These are phyloP conservation scores for Calendula officinalis DNA, from an alignment of 129 eudicot species.

Conservation along the genomic window DNA sequence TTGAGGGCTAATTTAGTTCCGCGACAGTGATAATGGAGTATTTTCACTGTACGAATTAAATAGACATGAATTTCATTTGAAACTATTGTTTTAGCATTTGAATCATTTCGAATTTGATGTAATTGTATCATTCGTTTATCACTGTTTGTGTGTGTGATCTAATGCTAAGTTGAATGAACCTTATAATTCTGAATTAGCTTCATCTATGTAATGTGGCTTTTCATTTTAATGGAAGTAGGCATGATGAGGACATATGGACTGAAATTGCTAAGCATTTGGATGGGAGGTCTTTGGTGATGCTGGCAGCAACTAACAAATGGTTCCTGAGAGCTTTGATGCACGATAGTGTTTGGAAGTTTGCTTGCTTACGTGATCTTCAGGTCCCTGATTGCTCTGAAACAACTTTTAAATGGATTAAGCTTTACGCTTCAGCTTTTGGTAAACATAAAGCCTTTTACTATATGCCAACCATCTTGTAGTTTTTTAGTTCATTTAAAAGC, in stretches of 20 bases:
- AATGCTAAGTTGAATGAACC: slow-evolving; percentile 2
- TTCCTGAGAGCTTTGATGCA: slow-evolving; percentile 54
- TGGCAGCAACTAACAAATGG: slow-evolving; percentile 77
- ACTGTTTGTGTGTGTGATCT: slow-evolving; percentile 11
- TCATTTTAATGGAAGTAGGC: slow-evolving; percentile 39
- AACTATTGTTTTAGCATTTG: neutral
- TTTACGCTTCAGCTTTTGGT: slow-evolving; percentile 78
- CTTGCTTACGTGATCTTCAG: slow-evolving; percentile 85
- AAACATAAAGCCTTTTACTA: slow-evolving; percentile 28
- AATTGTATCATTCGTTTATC: neutral
- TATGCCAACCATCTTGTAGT: slow-evolving; percentile 2
- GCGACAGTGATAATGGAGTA: neutral
- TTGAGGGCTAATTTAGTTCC: slow-evolving; percentile 3
- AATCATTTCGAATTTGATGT: neutral
- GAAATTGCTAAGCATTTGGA: slow-evolving; percentile 88
- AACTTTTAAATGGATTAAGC: slow-evolving; percentile 63
- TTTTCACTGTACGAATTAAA: neutral
- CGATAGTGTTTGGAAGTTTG: slow-evolving; percentile 79
- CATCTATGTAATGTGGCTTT: slow-evolving; percentile 20
- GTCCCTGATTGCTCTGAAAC: slow-evolving; percentile 77
- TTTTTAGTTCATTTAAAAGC: neutral
- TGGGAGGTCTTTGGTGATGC: slow-evolving; percentile 84
- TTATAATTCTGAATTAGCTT: neutral
- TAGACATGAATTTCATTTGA: slow-evolving; percentile 8
- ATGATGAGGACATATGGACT: slow-evolving; percentile 82